Percentiles rank a stretch among this genome's conserved stretches.
These are phyloP conservation scores for Closterium sp. DNA, from an alignment of 139 green algal genomes.

Conservation along the genomic window DNA sequence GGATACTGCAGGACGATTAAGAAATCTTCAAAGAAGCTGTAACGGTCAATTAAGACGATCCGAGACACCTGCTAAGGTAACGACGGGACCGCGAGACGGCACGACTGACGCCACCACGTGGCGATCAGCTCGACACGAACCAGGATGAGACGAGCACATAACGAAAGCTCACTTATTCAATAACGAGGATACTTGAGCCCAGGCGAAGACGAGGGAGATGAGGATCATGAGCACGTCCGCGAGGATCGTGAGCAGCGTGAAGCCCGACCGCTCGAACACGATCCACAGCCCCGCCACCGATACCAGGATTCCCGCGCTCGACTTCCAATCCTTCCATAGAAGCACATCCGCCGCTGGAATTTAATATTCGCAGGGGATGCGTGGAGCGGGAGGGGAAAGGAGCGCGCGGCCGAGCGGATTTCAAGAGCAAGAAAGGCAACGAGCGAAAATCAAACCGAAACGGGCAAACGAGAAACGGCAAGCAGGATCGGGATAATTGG, in stretches of 20 bases:
- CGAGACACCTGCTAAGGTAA: neutral
- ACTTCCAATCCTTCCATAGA: constrained; percentile 30
- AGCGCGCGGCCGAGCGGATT: too few species aligned
- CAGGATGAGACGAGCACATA: neutral
- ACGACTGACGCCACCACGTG: too few species aligned
- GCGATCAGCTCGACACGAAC: too few species aligned
- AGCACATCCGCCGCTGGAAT: constrained; percentile 45
- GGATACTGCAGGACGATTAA: too few species aligned
- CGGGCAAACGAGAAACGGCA: too few species aligned
- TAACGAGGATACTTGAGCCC: constrained; percentile 38
- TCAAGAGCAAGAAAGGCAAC: too few species aligned
- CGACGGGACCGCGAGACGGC: neutral
- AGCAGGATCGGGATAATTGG: too few species aligned
- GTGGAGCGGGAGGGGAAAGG: too few species aligned
- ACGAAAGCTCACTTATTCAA: constrained; percentile 35
- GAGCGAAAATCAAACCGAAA: too few species aligned
- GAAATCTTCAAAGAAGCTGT: too few species aligned
- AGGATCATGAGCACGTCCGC: constrained; percentile 43
- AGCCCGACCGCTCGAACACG: constrained; percentile 45
- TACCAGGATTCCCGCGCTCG: constrained; percentile 26
- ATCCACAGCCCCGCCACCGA: constrained; percentile 8
- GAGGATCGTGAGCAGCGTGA: constrained; percentile 51
- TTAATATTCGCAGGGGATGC: neutral
- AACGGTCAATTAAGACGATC: neutral
- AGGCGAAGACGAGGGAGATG: constrained; percentile 42